Evolutionary conservation across 1,284 basidiomycete species (phyloP).

Genomic region (Termitomyces sp.): DNA sequence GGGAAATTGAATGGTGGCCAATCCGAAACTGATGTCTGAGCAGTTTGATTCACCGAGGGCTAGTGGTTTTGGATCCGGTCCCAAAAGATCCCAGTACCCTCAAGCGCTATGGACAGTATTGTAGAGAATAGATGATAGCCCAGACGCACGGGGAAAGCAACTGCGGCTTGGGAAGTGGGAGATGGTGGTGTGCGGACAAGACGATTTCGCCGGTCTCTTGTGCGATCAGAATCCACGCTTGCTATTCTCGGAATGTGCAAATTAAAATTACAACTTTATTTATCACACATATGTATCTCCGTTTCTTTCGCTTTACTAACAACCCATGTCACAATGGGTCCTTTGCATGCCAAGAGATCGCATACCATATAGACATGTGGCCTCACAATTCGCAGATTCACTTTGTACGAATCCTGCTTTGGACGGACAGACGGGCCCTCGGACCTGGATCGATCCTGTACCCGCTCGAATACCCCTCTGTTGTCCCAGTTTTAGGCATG

Average conservation of each 20-base stretch:
- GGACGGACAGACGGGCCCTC: neutral
- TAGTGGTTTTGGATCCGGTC: constrained; percentile 15
- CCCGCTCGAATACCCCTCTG: neutral
- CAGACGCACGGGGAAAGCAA: neutral
- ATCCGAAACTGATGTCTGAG: constrained; percentile 18
- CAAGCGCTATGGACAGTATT: neutral
- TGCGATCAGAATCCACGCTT: constrained; percentile 17
- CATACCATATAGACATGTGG: neutral
- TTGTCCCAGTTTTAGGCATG: neutral
- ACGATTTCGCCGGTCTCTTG: constrained; percentile 11
- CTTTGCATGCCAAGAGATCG: neutral
- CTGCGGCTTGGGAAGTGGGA: neutral
- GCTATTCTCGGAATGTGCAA: constrained; percentile 16
- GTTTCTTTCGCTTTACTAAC: constrained; percentile 12
- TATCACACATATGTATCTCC: constrained; percentile 14
- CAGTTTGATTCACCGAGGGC: constrained; percentile 17
- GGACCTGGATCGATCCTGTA: constrained; percentile 8
- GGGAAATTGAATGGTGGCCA: constrained; percentile 12
- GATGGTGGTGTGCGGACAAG: constrained; percentile 19
- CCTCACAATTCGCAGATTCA: neutral
- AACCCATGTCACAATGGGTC: neutral
- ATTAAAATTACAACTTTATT: constrained; percentile 15
- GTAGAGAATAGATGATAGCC: neutral
- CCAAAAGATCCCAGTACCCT: neutral
- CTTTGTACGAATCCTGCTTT: neutral